Evolutionary conservation across 2,329 filamentous ascomycete species (phyloP).

Genomic region (Monosporascus sp.): DNA sequence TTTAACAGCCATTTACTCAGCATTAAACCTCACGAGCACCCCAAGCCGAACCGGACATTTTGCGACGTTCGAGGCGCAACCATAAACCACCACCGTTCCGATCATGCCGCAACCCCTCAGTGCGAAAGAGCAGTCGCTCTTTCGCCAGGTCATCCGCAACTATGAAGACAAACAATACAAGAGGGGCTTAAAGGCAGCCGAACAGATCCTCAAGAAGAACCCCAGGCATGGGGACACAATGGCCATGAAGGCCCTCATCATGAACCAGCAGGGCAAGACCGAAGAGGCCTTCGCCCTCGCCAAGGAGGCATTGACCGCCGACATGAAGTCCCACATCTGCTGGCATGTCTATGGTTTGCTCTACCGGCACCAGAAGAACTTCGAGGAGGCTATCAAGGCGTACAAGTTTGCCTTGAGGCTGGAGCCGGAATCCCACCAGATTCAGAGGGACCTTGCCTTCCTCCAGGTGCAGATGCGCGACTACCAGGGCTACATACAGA

Average conservation of each 20-base stretch:
- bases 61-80: background rate
- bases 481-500: slow-evolving; percentile 88
- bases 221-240: slow-evolving; percentile 96
- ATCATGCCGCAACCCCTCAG: slow-evolving; percentile 67
- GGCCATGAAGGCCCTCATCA: slow-evolving; percentile 97
- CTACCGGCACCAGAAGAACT: slow-evolving; percentile 92
- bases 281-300: slow-evolving; percentile 92
- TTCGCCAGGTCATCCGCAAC: slow-evolving; percentile 87
- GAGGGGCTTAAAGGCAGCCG: slow-evolving; percentile 83
- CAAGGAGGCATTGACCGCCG: slow-evolving; percentile 85
- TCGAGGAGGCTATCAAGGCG: slow-evolving; percentile 97
- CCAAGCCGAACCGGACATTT: background rate
- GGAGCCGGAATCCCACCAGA: slow-evolving; percentile 91
- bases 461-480: slow-evolving; percentile 96
- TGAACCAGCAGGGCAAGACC: slow-evolving; percentile 86
- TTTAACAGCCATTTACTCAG: background rate
- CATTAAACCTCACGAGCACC: background rate
- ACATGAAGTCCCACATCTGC: slow-evolving; percentile 99
- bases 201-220: slow-evolving; percentile 92
- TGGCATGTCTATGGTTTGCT: slow-evolving; percentile 98
- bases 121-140: slow-evolving; percentile 89
- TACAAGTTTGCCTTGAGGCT: slow-evolving; percentile 93
- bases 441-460: slow-evolving; percentile 87
- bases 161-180: slow-evolving; percentile 99
- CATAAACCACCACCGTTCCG: slow-evolving; percentile 12